Conservation (phyloP, 169 alveolate species). For the Cryptosporidium tyzzeri region DNA sequence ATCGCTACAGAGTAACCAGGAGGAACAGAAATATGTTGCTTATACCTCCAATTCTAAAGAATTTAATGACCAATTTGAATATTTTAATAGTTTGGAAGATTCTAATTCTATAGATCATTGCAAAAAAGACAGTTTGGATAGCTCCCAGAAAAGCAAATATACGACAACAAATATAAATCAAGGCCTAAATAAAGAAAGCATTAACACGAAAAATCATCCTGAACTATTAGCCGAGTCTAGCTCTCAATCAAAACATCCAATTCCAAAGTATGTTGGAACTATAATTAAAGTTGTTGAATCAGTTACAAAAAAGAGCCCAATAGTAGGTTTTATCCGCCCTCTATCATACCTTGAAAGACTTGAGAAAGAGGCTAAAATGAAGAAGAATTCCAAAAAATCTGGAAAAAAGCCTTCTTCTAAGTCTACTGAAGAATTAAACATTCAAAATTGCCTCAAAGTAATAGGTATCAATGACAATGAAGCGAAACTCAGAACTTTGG, state of each 20-base stretch:
- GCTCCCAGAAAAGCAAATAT: background rate
- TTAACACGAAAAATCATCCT: background rate
- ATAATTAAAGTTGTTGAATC: conserved; percentile 30
- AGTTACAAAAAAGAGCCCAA: conserved; percentile 11
- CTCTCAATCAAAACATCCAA: background rate
- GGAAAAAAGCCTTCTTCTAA: background rate
- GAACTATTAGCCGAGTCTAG: background rate
- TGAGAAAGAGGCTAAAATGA: background rate
- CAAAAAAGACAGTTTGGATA: background rate
- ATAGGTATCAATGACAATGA: conserved; percentile 3
- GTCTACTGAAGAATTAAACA: background rate
- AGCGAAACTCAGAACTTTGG: background rate
- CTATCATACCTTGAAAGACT: background rate
- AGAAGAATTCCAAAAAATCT: background rate
- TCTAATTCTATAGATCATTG: background rate
- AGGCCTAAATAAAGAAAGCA: background rate
- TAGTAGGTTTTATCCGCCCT: conserved; percentile 25
- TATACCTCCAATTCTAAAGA: background rate
- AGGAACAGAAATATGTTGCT: background rate
- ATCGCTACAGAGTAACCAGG: too few species aligned
- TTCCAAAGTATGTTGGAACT: conserved; percentile 16
- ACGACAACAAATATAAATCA: background rate
- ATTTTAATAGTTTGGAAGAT: background rate
- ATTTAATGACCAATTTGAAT: background rate
- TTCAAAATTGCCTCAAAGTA: background rate